These are phyloP conservation scores for Citrus medica DNA, from an alignment of 345 rosid genomes.

Conservation along the genomic window DNA sequence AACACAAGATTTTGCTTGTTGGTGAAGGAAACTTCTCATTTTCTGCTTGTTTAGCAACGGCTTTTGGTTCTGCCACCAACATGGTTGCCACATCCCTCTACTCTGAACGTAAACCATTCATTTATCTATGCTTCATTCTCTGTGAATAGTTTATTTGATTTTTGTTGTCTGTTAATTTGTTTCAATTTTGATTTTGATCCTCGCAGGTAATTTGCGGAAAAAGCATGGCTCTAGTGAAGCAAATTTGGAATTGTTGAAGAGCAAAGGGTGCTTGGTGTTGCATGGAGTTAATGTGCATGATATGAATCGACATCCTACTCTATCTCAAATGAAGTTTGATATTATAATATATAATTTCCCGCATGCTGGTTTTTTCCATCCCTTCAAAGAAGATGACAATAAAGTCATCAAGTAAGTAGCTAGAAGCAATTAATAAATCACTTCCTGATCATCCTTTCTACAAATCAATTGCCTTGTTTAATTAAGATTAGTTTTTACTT, in stretches of 20 bases:
- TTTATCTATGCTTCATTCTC: too few species aligned
- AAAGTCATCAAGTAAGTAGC: slow-evolving; percentile 3
- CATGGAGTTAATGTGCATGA: slow-evolving; percentile 1
- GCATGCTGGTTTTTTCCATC: slow-evolving; percentile 3
- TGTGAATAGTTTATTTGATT: too few species aligned
- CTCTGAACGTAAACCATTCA: not conserved
- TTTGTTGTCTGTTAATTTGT: not conserved
- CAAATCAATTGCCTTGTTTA: too few species aligned
- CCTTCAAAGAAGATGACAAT: not conserved
- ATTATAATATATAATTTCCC: slow-evolving; percentile 12
- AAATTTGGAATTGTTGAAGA: not conserved
- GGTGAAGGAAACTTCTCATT: slow-evolving; percentile 26
- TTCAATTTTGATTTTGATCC: not conserved
- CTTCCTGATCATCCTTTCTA: too few species aligned
- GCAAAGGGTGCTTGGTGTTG: not conserved
- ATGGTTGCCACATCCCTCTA: slow-evolving; percentile 18
- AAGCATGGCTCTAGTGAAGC: not conserved
- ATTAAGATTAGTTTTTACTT: too few species aligned
- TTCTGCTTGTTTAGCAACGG: slow-evolving; percentile 4
- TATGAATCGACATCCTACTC: not conserved
- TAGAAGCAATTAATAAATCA: not conserved
- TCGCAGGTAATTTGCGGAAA: not conserved
- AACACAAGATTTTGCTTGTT: slow-evolving; percentile 10
- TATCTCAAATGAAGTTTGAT: slow-evolving; percentile 6
- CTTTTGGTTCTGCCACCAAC: slow-evolving; percentile 11